Base-by-base conservation (phyloP, 371 early-diverging fungal genomes). In the Choanephora cucurbitarum region DNA sequence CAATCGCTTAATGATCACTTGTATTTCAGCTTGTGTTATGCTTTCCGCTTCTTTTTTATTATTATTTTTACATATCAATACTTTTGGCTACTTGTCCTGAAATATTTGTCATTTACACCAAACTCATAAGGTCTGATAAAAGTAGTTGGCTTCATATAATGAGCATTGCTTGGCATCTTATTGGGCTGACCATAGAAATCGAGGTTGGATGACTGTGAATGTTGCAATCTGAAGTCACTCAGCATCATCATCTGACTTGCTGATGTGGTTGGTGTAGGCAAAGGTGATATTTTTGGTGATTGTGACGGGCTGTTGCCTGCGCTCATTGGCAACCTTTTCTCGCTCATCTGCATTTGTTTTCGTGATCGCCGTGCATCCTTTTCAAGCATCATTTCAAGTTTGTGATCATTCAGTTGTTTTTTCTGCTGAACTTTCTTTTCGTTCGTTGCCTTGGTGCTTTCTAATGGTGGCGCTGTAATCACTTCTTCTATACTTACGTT, bases 361-460 rank as follows among this genome's bases (percentile, higher is more conserved):
- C 70, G 71, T 15, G 71, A 68, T 50, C 71, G 66, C 31, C 67
- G 64, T n/a, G 60, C 58, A 42, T 70, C 75, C 28, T 66, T 67
- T 31, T 75, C 73, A 1, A 75, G 33, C 72, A 70, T 69, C 5
- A 46, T 40, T 24, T 70, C 66, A 9, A 75, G 40, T 24, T 65
- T 59, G 33, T 66, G 72, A 7, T 75, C 76, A 55, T 67, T 72
- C 10, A 58, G 48, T 28, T 64, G 21, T 19, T 60, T 59, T 19
- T 57, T 62, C 49, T 66, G 66, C 41, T 59, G 55, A 33, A 63
- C 52, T 34, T 70, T 73, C 37, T 63, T 57, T 15, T n/a, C 14
- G 13, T 41, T 3, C 31, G 42, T 8, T 8, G n/a, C 18, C 28
- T 8, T 22, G 2, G 34, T 45, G 18, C 9, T 23, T 49, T 6